Percentiles rank a stretch among this genome's conserved stretches.
Evolutionary conservation across 2,329 filamentous ascomycete species (phyloP).

Genomic region (Paraphoma chrysanthemicola): DNA sequence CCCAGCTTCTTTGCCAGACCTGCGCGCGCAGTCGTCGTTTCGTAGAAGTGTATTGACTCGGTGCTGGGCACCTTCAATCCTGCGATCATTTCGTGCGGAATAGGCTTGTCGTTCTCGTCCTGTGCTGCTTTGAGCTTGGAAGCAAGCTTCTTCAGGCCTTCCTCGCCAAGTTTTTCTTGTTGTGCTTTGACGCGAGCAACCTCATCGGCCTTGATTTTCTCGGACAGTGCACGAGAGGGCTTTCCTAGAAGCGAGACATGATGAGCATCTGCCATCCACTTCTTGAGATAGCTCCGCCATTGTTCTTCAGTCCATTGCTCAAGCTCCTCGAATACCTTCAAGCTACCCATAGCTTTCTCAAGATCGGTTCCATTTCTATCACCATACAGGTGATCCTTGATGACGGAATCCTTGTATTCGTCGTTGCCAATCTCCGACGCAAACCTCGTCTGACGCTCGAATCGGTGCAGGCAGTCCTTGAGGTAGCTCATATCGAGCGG

Average conservation of each 20-base stretch:
- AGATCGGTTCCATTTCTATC: conserved; percentile 74
- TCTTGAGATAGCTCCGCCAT: conserved; percentile 82
- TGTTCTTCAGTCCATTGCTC: conserved; percentile 81
- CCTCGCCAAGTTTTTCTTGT: conserved; percentile 79
- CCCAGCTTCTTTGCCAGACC: conserved; percentile 79
- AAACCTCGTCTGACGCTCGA: conserved; percentile 82
- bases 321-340: conserved; percentile 68
- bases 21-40: conserved; percentile 82
- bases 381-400: conserved; percentile 91
- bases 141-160: conserved; percentile 77
- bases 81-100: conserved; percentile 82
- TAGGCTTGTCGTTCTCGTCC: conserved; percentile 84
- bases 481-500: conserved; percentile 90
- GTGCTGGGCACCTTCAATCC: conserved; percentile 82
- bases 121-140: conserved; percentile 83
- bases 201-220: conserved; percentile 82
- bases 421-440: conserved; percentile 80
- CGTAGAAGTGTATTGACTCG: conserved; percentile 93
- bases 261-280: conserved; percentile 83
- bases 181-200: conserved; percentile 78
- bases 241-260: conserved; percentile 89
- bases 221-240: conserved; percentile 80
- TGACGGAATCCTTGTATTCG: conserved; percentile 84
- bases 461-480: conserved; percentile 82
- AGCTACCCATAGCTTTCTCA: conserved; percentile 46